Conservation (phyloP, 2,329 filamentous ascomycete species). For the Tolypocladium capitatum region DNA sequence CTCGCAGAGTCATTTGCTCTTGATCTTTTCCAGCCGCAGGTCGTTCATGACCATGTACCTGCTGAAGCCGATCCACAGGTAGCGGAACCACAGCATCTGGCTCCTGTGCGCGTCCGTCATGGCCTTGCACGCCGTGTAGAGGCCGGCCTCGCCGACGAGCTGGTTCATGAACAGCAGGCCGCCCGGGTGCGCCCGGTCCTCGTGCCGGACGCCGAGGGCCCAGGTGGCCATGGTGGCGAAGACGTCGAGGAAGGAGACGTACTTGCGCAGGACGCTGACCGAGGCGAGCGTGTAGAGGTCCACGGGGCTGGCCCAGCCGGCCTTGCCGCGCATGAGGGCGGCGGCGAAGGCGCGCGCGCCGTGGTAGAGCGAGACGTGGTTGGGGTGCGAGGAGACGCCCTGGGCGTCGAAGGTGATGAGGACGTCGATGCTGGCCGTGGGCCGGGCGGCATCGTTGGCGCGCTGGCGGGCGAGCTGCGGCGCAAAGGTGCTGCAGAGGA, state of each 20-base stretch:
- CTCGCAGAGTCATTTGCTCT: constrained; percentile 4
- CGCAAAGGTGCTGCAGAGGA: constrained; percentile 63
- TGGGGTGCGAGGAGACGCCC: constrained; percentile 80
- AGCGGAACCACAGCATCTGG: constrained; percentile 98
- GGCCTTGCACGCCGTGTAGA: constrained; percentile 55
- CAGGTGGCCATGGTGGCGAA: constrained; percentile 54
- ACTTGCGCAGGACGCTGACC: constrained; percentile 66
- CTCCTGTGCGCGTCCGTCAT: constrained; percentile 87
- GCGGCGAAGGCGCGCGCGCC: constrained; percentile 64
- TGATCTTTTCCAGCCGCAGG: constrained; percentile 41
- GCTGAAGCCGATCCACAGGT: constrained; percentile 83
- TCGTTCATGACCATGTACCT: constrained; percentile 96
- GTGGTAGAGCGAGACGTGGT: constrained; percentile 80
- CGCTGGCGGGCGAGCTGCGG: constrained; percentile 38
- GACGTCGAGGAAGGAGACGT: constrained; percentile 62
- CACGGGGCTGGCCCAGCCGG: constrained; percentile 58
- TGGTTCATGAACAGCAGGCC: constrained; percentile 60
- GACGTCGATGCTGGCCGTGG: constrained; percentile 53
- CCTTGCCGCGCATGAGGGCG: constrained; percentile 47
- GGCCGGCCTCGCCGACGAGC: constrained; percentile 43
- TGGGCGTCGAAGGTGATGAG: constrained; percentile 79
- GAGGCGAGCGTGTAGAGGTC: constrained; percentile 75
- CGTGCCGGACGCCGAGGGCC: constrained; percentile 26
- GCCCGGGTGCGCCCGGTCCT: constrained; percentile 28
- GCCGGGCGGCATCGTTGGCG: constrained; percentile 18